A percentile compares a stretch with the other conserved stretches of the same genome.
Conservation (phyloP, 2,329 filamentous ascomycete species). For the Penicillium verrucosum region DNA sequence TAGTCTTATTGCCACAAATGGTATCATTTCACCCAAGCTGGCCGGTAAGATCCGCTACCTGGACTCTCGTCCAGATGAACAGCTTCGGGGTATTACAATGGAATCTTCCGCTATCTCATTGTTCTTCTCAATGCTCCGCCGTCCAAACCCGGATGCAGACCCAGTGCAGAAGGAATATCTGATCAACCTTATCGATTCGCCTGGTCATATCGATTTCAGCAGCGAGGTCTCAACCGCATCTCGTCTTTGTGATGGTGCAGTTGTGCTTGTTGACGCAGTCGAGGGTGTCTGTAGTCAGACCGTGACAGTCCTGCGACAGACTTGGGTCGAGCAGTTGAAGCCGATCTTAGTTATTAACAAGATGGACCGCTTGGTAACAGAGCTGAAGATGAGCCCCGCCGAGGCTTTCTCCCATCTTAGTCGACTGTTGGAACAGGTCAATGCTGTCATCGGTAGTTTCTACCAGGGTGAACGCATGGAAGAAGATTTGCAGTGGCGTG, state of each 20-base stretch:
- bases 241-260: slow-evolving; percentile 86
- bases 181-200: slow-evolving; percentile 96
- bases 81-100: slow-evolving; percentile 98
- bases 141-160: slow-evolving; percentile 63
- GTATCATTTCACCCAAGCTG: slow-evolving; percentile 96
- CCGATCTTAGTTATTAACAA: slow-evolving; percentile 97
- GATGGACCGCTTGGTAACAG: slow-evolving; percentile 90
- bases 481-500: slow-evolving; percentile 92
- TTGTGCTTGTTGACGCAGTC: slow-evolving; percentile 92
- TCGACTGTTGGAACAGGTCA: slow-evolving; percentile 90
- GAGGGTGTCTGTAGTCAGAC: slow-evolving; percentile 99
- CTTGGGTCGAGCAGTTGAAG: slow-evolving; percentile 93
- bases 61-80: slow-evolving; percentile 93
- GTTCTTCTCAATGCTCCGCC: slow-evolving; percentile 86
- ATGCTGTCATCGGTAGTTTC: slow-evolving; percentile 94
- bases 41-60: slow-evolving; percentile 97
- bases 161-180: slow-evolving; percentile 83
- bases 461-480: slow-evolving; percentile 99
- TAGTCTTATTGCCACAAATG: slow-evolving; percentile 94
- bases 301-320: slow-evolving; percentile 90
- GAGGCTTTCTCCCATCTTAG: slow-evolving; percentile 89
- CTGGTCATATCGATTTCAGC: slow-evolving; percentile 97
- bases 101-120: slow-evolving; percentile 97
- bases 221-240: slow-evolving; percentile 97
- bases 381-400: slow-evolving; percentile 85